Conservation (phyloP, 164 flowering plant genomes). For the Berberis thunbergii region DNA sequence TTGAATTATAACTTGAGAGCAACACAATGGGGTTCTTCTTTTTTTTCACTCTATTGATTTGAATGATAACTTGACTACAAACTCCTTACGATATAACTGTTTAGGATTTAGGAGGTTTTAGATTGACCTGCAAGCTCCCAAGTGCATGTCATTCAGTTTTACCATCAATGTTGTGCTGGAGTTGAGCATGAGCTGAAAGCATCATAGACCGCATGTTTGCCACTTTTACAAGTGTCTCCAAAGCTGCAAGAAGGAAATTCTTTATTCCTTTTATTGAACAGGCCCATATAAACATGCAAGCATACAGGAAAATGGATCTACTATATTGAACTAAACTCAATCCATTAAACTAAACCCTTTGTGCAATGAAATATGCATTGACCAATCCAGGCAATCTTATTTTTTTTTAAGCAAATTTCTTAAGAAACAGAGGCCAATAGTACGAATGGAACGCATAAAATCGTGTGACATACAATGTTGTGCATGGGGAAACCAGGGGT, state of each 20-base stretch:
- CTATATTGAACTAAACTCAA: background rate
- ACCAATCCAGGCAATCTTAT: too few species aligned
- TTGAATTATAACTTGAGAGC: too few species aligned
- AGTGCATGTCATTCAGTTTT: background rate
- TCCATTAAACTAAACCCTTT: background rate
- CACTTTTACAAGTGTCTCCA: constrained; percentile 56
- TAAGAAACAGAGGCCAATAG: too few species aligned
- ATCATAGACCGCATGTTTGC: constrained; percentile 64
- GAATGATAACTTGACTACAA: too few species aligned
- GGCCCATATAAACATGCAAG: background rate
- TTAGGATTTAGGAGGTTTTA: too few species aligned
- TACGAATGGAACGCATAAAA: too few species aligned
- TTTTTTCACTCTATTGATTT: too few species aligned
- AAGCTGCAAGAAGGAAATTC: constrained; percentile 36
- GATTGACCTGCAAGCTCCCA: too few species aligned
- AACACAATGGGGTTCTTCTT: too few species aligned
- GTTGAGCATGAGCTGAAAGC: constrained; percentile 41
- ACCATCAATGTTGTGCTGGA: constrained; percentile 9
- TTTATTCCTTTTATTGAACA: background rate
- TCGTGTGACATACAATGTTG: background rate
- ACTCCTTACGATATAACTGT: too few species aligned
- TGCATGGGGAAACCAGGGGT: background rate
- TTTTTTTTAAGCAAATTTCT: too few species aligned
- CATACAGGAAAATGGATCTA: background rate
- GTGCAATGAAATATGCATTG: too few species aligned